phyloP scores from a whole-genome alignment of 2,329 filamentous ascomycete species.

The Talaromyces sp. region DNA sequence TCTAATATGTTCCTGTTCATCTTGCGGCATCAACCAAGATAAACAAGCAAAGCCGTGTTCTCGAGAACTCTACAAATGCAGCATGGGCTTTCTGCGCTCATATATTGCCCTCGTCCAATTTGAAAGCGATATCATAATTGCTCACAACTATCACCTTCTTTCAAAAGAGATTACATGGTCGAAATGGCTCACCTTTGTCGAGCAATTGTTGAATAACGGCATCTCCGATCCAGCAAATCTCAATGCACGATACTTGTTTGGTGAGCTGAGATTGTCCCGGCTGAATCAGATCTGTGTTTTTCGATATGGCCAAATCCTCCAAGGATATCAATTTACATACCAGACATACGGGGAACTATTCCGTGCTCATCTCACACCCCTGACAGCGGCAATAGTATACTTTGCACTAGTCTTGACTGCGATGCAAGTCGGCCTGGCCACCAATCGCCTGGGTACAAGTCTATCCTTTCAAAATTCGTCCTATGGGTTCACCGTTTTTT shows the following conservation, averaged over 20 bases:
- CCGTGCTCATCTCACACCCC: slow-evolving; percentile 21
- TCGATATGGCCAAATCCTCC: not conserved
- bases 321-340: slow-evolving; percentile 11
- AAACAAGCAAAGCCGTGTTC: not conserved
- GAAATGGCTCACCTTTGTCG: slow-evolving; percentile 29
- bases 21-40: not conserved
- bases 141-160: slow-evolving; percentile 37
- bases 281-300: slow-evolving; percentile 34
- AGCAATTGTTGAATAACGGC: slow-evolving; percentile 6
- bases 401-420: slow-evolving; percentile 33
- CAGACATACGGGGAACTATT: slow-evolving; percentile 26
- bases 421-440: slow-evolving; percentile 39
- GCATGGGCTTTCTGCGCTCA: not conserved
- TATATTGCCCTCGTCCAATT: slow-evolving; percentile 5
- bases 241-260: slow-evolving; percentile 45
- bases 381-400: slow-evolving; percentile 28
- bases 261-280: slow-evolving; percentile 43
- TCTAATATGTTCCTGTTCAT: slow-evolving; percentile 4
- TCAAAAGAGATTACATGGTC: slow-evolving; percentile 29
- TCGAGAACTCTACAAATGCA: not conserved
- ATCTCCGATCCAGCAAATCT: slow-evolving; percentile 21
- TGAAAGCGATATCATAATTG: slow-evolving; percentile 39
- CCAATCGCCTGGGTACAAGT: slow-evolving; percentile 28
- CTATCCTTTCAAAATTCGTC: slow-evolving; percentile 46
- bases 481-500: slow-evolving; percentile 54